These are phyloP conservation scores for Chytriomyces hyalinus DNA, from an alignment of 192 early-diverging fungal species.

Conservation along the genomic window DNA sequence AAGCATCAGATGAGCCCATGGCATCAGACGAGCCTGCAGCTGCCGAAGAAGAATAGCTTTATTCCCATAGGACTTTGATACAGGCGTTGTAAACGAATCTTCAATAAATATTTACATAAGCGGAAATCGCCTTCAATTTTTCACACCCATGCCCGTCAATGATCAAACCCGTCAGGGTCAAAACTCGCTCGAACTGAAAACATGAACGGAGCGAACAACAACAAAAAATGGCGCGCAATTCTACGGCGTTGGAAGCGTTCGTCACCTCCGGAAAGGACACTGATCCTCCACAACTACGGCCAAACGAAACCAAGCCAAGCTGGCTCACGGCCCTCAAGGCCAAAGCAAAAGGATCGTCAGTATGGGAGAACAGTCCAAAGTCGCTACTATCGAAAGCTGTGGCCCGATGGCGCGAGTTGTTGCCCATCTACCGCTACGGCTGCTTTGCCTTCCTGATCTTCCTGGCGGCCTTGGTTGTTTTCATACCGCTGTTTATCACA, in stretches of 20 bases:
- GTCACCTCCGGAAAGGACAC: background rate
- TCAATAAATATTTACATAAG: background rate
- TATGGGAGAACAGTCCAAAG: background rate
- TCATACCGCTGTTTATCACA: slow-evolving; percentile 12
- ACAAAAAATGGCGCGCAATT: too few species aligned
- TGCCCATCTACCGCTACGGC: background rate
- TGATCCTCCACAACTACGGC: background rate
- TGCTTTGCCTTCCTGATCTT: background rate
- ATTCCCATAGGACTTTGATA: background rate
- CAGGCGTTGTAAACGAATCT: background rate
- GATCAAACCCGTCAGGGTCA: too few species aligned
- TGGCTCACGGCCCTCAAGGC: background rate
- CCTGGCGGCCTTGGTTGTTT: background rate
- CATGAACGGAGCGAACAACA: too few species aligned
- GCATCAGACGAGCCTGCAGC: background rate
- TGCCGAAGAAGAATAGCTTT: background rate
- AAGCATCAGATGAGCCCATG: background rate
- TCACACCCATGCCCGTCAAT: too few species aligned
- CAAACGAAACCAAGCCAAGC: background rate
- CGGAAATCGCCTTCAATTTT: background rate
- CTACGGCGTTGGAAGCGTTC: too few species aligned
- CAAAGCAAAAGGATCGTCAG: background rate
- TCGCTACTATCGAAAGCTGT: too few species aligned
- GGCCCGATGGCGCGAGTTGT: too few species aligned
- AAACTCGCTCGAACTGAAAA: too few species aligned